phyloP scores from a whole-genome alignment of 192 early-diverging fungal species.

The Mortierella hygrophila region DNA sequence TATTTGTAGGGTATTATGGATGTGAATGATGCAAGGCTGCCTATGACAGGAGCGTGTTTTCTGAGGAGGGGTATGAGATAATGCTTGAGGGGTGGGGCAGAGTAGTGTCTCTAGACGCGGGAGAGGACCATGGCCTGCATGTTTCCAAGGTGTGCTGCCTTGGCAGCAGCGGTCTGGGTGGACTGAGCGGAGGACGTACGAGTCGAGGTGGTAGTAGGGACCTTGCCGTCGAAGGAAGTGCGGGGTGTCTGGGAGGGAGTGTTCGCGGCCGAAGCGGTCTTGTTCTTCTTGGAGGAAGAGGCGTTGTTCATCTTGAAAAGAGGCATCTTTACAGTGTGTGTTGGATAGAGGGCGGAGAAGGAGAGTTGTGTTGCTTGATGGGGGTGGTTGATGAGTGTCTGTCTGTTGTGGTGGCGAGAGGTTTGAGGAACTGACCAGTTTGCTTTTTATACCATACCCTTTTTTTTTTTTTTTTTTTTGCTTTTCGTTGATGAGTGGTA shows the following conservation, averaged over 20 bases:
- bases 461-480: too few relatives aligned
- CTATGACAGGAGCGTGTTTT: background rate
- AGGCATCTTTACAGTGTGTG: background rate
- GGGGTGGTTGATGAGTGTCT: background rate
- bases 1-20: background rate
- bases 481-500: too few relatives aligned
- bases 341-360: background rate
- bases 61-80: background rate
- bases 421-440: too few relatives aligned
- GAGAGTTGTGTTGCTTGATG: background rate
- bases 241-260: slow-evolving; percentile 22
- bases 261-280: slow-evolving; percentile 12
- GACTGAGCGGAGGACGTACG: background rate
- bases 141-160: background rate
- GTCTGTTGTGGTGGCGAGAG: background rate
- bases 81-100: background rate
- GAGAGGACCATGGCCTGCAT: slow-evolving; percentile 9
- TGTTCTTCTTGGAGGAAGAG: slow-evolving; percentile 27
- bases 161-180: background rate
- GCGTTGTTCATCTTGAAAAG: slow-evolving; percentile 18
- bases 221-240: slow-evolving; percentile 3
- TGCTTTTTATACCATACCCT: too few relatives aligned
- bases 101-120: background rate
- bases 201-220: background rate
- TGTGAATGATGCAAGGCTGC: background rate